phyloP scores from a whole-genome alignment of 805 yeast species.

The Ogataea methylovora region DNA sequence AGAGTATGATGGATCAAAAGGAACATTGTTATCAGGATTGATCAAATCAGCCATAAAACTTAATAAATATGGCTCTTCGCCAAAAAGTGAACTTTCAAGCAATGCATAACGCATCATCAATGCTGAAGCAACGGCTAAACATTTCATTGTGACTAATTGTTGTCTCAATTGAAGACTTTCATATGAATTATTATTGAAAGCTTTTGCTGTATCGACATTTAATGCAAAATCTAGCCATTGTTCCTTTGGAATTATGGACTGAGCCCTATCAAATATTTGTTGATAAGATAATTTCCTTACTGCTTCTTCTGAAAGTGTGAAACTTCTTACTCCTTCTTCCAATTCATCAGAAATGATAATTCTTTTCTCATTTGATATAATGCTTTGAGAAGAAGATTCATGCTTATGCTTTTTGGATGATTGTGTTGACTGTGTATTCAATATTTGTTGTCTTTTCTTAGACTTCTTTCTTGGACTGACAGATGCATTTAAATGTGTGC shows the following conservation, averaged over 20 bases:
- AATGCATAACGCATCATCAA: constrained; percentile 50
- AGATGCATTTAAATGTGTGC: constrained; percentile 4
- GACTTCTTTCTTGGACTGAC: constrained; percentile 11
- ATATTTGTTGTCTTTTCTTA: constrained; percentile 6
- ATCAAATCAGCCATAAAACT: constrained; percentile 64
- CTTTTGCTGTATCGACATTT: constrained; percentile 59
- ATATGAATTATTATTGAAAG: constrained; percentile 51
- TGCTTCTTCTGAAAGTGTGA: constrained; percentile 46
- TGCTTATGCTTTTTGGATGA: constrained; percentile 10
- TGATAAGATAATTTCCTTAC: constrained; percentile 47
- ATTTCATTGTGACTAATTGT: constrained; percentile 54
- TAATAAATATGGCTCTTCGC: constrained; percentile 63
- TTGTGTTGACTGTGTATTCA: constrained; percentile 3
- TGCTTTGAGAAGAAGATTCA: constrained; percentile 9
- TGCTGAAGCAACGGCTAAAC: constrained; percentile 58
- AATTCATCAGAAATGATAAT: not conserved
- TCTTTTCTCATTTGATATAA: constrained; percentile 4
- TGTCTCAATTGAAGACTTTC: constrained; percentile 51
- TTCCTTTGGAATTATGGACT: constrained; percentile 50
- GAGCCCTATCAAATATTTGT: constrained; percentile 58
- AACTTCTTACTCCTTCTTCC: constrained; percentile 39
- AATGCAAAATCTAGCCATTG: constrained; percentile 56
- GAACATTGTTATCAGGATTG: constrained; percentile 54
- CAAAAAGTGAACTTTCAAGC: constrained; percentile 60
- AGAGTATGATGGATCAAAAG: constrained; percentile 45